phyloP scores from a whole-genome alignment of 371 early-diverging fungal genomes.

The Lichtheimia ornata region DNA sequence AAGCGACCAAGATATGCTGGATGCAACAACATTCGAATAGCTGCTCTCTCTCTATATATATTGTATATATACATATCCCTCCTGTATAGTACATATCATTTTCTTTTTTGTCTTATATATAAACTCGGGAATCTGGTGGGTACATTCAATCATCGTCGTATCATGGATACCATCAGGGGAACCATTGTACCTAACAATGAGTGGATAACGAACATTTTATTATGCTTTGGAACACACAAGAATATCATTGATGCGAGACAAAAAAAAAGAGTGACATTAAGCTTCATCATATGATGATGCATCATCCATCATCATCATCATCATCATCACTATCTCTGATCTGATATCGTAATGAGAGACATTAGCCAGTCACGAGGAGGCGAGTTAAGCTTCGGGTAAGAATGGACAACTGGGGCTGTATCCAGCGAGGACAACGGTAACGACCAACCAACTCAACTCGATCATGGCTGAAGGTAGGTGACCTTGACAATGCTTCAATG shows the following conservation, averaged over 20 bases:
- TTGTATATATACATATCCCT: neutral
- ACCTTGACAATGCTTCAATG: too few species aligned
- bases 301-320: neutral
- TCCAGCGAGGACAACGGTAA: too few species aligned
- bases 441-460: too few species aligned
- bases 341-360: neutral
- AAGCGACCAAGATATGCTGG: too few species aligned
- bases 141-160: too few species aligned
- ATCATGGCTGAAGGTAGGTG: too few species aligned
- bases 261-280: neutral
- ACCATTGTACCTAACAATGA: neutral
- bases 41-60: neutral
- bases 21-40: too few species aligned
- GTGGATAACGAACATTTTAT: neutral
- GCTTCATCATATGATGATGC: neutral
- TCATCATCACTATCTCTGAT: neutral
- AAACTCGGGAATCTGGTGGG: neutral
- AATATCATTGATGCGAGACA: neutral
- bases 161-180: too few species aligned
- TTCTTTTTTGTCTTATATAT: neutral
- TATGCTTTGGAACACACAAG: neutral
- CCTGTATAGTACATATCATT: neutral
- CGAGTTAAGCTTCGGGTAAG: too few species aligned
- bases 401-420: too few species aligned
- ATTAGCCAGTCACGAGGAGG: too few species aligned